Evolutionary conservation across 768 basidiomycete species (phyloP).

Genomic region (Hortiboletus campestris): DNA sequence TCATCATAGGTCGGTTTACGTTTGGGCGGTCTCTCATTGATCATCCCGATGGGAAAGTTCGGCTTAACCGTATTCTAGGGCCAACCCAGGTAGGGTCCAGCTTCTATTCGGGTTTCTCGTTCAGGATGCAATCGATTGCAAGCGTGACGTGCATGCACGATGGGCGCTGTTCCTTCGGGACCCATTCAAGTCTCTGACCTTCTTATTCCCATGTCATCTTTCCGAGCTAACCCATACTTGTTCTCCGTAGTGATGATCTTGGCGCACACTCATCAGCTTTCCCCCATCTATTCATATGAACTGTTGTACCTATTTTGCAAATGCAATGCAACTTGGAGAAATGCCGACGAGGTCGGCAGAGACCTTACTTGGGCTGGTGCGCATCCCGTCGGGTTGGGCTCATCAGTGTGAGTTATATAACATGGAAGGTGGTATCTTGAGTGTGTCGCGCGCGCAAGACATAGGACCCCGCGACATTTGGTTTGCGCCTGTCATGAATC

Average conservation of each 20-base stretch:
- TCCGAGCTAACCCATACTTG: conserved; percentile 17
- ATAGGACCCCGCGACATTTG: not conserved
- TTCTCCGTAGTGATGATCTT: not conserved
- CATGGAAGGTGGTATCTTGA: not conserved
- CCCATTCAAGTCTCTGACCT: conserved; percentile 81
- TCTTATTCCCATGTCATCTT: not conserved
- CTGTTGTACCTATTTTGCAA: conserved; percentile 16
- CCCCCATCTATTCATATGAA: conserved; percentile 1
- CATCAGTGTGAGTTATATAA: not conserved
- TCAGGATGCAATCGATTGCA: conserved; percentile 49
- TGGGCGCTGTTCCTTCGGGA: conserved; percentile 67
- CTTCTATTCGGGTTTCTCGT: not conserved
- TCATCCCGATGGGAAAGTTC: not conserved
- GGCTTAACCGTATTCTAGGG: not conserved
- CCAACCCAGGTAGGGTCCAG: conserved; percentile 13
- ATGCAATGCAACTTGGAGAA: conserved; percentile 7
- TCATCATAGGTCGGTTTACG: not conserved
- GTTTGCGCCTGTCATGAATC: conserved; percentile 1
- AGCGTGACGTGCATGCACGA: conserved; percentile 58
- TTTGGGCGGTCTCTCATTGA: not conserved
- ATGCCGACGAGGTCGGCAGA: not conserved
- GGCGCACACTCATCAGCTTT: not conserved
- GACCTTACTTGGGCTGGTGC: not conserved
- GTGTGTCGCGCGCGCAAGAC: not conserved
- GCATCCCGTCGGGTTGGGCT: not conserved